These are phyloP conservation scores for Phaeosphaeria sp. DNA, from an alignment of 2,329 filamentous ascomycete genomes.

Conservation along the genomic window DNA sequence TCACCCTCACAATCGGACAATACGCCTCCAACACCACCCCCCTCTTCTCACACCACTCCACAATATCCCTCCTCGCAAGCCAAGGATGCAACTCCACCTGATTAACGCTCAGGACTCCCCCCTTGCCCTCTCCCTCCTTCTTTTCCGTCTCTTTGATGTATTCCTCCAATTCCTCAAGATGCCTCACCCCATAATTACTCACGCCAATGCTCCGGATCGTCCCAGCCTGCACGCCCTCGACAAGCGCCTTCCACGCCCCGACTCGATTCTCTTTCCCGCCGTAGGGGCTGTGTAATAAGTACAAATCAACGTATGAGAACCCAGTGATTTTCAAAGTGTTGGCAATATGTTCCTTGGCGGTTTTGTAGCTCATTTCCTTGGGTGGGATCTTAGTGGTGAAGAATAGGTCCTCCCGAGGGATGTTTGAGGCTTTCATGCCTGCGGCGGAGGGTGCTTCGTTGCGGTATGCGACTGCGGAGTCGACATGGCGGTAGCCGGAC, in stretches of 20 bases:
- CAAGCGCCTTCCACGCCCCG: constrained; percentile 61
- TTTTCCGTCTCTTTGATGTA: constrained; percentile 68
- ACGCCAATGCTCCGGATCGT: constrained; percentile 62
- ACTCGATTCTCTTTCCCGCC: constrained; percentile 57
- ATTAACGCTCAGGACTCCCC: constrained; percentile 78
- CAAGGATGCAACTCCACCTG: constrained; percentile 89
- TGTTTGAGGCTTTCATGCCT: constrained; percentile 63
- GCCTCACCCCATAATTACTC: constrained; percentile 62
- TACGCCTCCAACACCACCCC: constrained; percentile 58
- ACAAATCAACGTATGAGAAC: constrained; percentile 73
- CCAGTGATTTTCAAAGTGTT: constrained; percentile 60
- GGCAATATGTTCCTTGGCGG: constrained; percentile 65
- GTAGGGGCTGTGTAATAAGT: constrained; percentile 61
- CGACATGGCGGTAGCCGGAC: constrained; percentile 68
- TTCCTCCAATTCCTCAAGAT: constrained; percentile 60
- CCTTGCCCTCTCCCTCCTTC: constrained; percentile 67
- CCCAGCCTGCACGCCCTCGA: constrained; percentile 59
- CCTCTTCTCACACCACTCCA: constrained; percentile 72
- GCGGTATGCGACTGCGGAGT: constrained; percentile 69
- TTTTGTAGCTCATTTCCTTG: constrained; percentile 64
- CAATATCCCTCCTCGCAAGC: constrained; percentile 80
- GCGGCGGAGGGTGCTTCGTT: constrained; percentile 73
- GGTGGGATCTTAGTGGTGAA: constrained; percentile 74
- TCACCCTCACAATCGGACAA: constrained; percentile 50
- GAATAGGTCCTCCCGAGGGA: constrained; percentile 68